Conservation (phyloP, 2,329 filamentous ascomycete genomes). For the Fusarium chaquense region DNA sequence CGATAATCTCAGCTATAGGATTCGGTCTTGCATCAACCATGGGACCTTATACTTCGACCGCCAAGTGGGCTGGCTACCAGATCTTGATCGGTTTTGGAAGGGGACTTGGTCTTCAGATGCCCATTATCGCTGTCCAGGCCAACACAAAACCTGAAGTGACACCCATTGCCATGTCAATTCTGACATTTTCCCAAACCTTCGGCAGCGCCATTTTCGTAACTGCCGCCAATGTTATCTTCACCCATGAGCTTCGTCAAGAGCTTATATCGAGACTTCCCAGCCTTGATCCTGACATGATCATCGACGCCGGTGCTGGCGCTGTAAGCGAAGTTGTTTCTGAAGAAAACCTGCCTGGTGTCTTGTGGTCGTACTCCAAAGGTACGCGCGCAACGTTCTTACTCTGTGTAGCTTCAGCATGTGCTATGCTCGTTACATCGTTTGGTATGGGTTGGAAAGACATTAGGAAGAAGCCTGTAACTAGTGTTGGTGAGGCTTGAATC, state of each 20-base stretch:
- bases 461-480: constrained; percentile 50
- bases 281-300: constrained; percentile 49
- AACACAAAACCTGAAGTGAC: constrained; percentile 42
- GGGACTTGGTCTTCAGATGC: constrained; percentile 60
- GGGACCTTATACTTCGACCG: constrained; percentile 49
- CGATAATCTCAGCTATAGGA: constrained; percentile 50
- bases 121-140: constrained; percentile 49
- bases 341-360: constrained; percentile 51
- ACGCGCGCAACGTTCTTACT: constrained; percentile 49
- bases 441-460: constrained; percentile 62
- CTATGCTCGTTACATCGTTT: constrained; percentile 53
- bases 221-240: constrained; percentile 49
- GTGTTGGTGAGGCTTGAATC: constrained; percentile 34
- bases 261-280: constrained; percentile 49
- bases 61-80: constrained; percentile 60
- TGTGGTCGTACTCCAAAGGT: constrained; percentile 56
- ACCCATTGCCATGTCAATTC: constrained; percentile 47
- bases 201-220: constrained; percentile 63
- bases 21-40: constrained; percentile 59
- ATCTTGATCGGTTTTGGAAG: constrained; percentile 57
- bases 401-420: constrained; percentile 49
- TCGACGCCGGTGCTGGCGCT: constrained; percentile 58
- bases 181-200: constrained; percentile 45
- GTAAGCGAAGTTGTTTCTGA: constrained; percentile 51
- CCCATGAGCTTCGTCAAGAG: constrained; percentile 49